phyloP scores from a whole-genome alignment of 1,284 basidiomycete species.

The Marasmius tenuissimus region DNA sequence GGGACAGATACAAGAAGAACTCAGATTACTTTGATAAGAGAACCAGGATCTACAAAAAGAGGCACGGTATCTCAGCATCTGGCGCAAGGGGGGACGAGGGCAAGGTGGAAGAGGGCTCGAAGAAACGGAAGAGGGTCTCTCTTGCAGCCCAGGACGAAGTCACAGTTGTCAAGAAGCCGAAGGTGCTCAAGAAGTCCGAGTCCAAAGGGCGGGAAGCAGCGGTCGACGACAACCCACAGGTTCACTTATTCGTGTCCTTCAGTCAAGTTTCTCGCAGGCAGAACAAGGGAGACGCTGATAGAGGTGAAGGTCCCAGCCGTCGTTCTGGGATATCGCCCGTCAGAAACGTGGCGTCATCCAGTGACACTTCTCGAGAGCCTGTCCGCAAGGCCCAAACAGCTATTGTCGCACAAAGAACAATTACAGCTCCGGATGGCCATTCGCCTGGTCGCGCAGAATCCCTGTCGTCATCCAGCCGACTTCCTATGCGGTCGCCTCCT shows the following conservation, averaged over 20 bases:
- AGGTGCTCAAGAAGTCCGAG: not conserved
- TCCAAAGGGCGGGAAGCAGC: not conserved
- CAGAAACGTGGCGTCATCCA: not conserved
- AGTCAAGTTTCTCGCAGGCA: not conserved
- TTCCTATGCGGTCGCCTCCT: too few species aligned
- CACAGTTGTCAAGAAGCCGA: not conserved
- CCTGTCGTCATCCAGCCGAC: too few species aligned
- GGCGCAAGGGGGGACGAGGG: not conserved
- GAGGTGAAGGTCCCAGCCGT: not conserved
- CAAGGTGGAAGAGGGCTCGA: not conserved
- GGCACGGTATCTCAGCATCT: not conserved
- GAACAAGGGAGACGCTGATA: not conserved
- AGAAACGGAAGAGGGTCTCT: not conserved
- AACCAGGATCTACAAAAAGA: constrained; percentile 3
- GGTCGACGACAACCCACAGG: not conserved
- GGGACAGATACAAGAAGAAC: constrained; percentile 4
- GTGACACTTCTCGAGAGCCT: not conserved
- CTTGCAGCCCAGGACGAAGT: not conserved
- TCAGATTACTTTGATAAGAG: constrained; percentile 3
- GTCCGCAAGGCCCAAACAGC: too few species aligned
- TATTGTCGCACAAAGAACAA: too few species aligned
- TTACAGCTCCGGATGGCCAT: too few species aligned
- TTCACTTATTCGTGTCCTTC: not conserved
- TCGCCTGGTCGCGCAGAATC: too few species aligned
- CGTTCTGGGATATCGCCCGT: not conserved